Evolutionary conservation across 352 stramenopile species (phyloP).

Genomic region (Phytophthora macrochlamydospora): DNA sequence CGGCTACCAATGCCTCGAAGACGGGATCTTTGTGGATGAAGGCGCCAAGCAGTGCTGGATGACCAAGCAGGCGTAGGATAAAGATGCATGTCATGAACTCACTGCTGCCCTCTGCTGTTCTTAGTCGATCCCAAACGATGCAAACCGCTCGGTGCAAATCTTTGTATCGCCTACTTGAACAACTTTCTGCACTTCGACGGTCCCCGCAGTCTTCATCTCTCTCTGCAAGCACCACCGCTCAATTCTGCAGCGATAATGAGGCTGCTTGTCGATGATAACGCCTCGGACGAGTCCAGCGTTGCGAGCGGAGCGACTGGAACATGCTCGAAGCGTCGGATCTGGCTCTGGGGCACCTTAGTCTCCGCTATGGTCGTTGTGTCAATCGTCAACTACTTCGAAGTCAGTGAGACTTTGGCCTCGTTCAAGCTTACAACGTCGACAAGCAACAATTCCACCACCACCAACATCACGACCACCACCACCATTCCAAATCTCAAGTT

Average conservation of each 20-base stretch:
- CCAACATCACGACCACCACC: background rate
- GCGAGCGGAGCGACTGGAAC: background rate
- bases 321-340: constrained; percentile 17
- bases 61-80: constrained; percentile 12
- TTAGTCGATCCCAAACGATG: no score
- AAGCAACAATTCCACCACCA: background rate
- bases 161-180: no score
- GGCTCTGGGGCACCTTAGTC: constrained; percentile 19
- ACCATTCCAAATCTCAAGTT: background rate
- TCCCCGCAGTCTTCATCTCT: background rate
- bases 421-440: constrained; percentile 6
- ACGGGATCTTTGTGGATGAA: constrained; percentile 36
- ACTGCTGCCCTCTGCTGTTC: no score
- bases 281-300: background rate
- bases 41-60: constrained; percentile 38
- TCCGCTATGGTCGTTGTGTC: constrained; percentile 17
- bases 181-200: no score
- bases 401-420: constrained; percentile 11
- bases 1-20: constrained; percentile 26
- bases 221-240: background rate
- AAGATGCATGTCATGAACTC: no score
- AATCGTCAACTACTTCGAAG: constrained; percentile 15
- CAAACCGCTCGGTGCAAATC: no score
- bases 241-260: background rate
- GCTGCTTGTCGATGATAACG: background rate